phyloP scores from a whole-genome alignment of 2,329 filamentous ascomycete genomes.

The Aulographum hederae region DNA sequence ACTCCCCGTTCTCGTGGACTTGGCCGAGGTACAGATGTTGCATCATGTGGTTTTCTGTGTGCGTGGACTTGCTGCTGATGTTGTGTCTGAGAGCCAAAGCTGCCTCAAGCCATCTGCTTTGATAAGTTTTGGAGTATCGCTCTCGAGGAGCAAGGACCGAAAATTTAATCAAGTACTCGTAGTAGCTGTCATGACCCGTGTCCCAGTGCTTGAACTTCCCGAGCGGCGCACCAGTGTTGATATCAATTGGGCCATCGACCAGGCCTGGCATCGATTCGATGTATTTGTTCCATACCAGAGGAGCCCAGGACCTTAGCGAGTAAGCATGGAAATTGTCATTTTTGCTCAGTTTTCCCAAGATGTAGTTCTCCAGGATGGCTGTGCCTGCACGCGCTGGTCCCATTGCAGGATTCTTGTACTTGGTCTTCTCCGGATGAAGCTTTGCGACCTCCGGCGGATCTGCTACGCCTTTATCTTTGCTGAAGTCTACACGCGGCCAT shows the following conservation, averaged over 20 bases:
- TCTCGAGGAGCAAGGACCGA: conserved; percentile 18
- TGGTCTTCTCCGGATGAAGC: conserved; percentile 13
- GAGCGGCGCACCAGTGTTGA: conserved; percentile 21
- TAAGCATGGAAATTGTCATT: conserved; percentile 21
- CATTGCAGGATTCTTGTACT: conserved; percentile 17
- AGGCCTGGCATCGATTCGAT: conserved; percentile 20
- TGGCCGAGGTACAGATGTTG: conserved; percentile 22
- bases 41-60: conserved; percentile 13
- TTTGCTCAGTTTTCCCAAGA: conserved; percentile 21
- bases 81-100: conserved; percentile 17
- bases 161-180: conserved; percentile 23
- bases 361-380: conserved; percentile 25
- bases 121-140: conserved; percentile 15
- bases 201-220: conserved; percentile 23
- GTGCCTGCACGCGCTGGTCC: conserved; percentile 24
- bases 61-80: conserved; percentile 17
- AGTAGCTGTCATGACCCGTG: conserved; percentile 24
- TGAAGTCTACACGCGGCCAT: conserved; percentile 26
- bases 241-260: conserved; percentile 23
- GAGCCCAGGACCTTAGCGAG: conserved; percentile 24
- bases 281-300: conserved; percentile 25
- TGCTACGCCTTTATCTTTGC: conserved; percentile 12
- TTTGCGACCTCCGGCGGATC: conserved; percentile 13
- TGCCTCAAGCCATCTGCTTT: conserved; percentile 14
- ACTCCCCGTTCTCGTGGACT: conserved; percentile 11